A percentile compares a stretch with the other conserved stretches of the same genome.
These are phyloP conservation scores for Corylus heterophylla DNA, from an alignment of 306 rosid species.

Conservation along the genomic window DNA sequence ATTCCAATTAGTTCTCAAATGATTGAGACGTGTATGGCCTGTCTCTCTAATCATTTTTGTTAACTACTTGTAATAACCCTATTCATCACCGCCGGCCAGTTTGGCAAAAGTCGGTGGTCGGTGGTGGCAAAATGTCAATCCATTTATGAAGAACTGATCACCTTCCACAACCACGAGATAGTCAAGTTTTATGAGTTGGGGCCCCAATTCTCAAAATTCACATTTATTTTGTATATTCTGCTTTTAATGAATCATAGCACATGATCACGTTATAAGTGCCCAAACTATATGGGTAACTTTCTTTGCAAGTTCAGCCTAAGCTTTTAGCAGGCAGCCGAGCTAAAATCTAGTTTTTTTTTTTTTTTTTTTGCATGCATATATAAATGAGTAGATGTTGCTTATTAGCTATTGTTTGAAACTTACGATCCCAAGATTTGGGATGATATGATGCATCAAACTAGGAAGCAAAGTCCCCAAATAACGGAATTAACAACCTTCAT, in stretches of 20 bases:
- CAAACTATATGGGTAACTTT: not conserved
- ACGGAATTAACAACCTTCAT: too few species aligned
- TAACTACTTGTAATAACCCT: too few species aligned
- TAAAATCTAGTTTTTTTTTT: too few species aligned
- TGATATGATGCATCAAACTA: too few species aligned
- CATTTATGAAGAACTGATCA: too few species aligned
- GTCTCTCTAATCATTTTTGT: slow-evolving; percentile 11
- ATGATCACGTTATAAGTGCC: not conserved
- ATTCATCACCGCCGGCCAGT: not conserved
- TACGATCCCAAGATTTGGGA: too few species aligned
- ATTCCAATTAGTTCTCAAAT: slow-evolving; percentile 10
- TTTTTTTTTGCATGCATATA: too few species aligned
- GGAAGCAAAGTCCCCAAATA: too few species aligned
- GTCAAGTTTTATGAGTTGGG: not conserved
- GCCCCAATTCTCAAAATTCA: not conserved
- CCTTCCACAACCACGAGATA: not conserved
- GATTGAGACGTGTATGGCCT: slow-evolving; percentile 30
- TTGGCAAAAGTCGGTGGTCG: not conserved
- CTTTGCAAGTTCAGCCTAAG: too few species aligned
- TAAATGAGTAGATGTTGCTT: too few species aligned
- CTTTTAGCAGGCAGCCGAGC: too few species aligned
- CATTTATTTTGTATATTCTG: not conserved
- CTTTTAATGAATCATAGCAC: not conserved
- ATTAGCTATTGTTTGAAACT: too few species aligned
- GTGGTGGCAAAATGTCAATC: not conserved